These are phyloP conservation scores for Cladorrhinum sp. DNA, from an alignment of 2,329 filamentous ascomycete species.

Conservation along the genomic window DNA sequence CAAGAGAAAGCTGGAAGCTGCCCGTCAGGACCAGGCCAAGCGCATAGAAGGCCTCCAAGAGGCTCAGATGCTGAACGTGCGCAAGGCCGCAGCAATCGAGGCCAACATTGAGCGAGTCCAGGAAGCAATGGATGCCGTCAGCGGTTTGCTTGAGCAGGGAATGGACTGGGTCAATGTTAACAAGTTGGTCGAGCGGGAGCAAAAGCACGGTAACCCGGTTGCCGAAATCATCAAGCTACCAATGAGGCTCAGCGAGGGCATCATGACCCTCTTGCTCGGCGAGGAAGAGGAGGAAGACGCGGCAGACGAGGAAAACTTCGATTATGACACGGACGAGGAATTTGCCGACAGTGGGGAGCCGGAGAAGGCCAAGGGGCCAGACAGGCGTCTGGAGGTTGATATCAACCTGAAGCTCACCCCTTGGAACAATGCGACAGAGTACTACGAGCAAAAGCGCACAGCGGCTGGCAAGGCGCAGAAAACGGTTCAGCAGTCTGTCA, in stretches of 20 bases:
- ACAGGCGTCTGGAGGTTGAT: slow-evolving; percentile 68
- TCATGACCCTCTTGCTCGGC: slow-evolving; percentile 73
- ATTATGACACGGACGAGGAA: slow-evolving; percentile 64
- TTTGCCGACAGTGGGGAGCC: slow-evolving; percentile 36
- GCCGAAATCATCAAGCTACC: slow-evolving; percentile 84
- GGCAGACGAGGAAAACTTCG: slow-evolving; percentile 42
- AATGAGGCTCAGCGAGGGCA: slow-evolving; percentile 86
- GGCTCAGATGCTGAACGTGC: slow-evolving; percentile 75
- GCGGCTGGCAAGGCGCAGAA: slow-evolving; percentile 86
- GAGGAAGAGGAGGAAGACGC: slow-evolving; percentile 60
- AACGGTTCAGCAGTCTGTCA: slow-evolving; percentile 75
- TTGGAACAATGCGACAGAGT: slow-evolving; percentile 86
- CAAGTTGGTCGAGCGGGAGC: slow-evolving; percentile 82
- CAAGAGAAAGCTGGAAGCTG: slow-evolving; percentile 80
- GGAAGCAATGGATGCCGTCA: slow-evolving; percentile 89
- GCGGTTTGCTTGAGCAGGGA: slow-evolving; percentile 83
- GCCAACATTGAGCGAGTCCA: slow-evolving; percentile 88
- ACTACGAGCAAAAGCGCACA: slow-evolving; percentile 83
- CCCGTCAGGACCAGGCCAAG: slow-evolving; percentile 77
- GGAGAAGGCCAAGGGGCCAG: slow-evolving; percentile 41
- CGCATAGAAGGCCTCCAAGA: slow-evolving; percentile 80
- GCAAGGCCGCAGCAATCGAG: slow-evolving; percentile 86
- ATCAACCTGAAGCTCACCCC: slow-evolving; percentile 79
- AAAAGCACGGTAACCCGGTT: slow-evolving; percentile 75
- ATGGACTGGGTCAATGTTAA: slow-evolving; percentile 98